Evolutionary conservation across 768 basidiomycete genomes (phyloP), one percentile per base, ranked within the genome.

Genomic region (Sistotremastrum niveocremeum): DNA sequence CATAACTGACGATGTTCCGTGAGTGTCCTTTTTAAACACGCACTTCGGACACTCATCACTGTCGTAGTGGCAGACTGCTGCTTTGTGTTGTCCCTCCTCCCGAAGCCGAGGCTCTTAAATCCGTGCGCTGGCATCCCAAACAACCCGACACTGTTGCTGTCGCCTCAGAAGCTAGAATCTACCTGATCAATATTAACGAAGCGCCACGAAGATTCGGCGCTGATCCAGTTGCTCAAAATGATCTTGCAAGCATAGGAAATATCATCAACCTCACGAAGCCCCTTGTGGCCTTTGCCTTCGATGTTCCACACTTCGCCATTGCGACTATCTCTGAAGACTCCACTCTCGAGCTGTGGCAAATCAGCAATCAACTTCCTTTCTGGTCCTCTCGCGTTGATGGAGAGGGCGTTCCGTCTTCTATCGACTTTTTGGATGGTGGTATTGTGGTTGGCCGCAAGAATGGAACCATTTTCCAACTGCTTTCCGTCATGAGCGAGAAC

Each of bases 51-150:
- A 48, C 31, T 51, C 0, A 41, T 39, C 28, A 9, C 38, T 20
- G 50, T 40, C 56, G 33, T 49, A 85, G 84, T 42, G 84, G 84
- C 35, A 68, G 70, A 44, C 60, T 85, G 39, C 61, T 84, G 49
- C 68, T 86, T 9, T 87, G 83, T 52, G 72, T 86, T 29, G 68
- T 72, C 34, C 83, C 86, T 7, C 68, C 79, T 6, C 64, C 66
- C 32, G 70, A 72, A 45, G 57, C 61, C 11, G 77, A 82, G 41
- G 76, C 77, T 29, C 69, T 89, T 32, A 83, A 82, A 51, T 76
- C 83, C 8, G 86, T 89, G 48, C 88, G 88, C 59, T 89, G 87
- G 87, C 84, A 90, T 54, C 83, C 86, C 8, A 84, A 82, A 59
- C 79, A 88, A 47, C 70, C 75, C 3, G 81, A 86, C 57, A 79